A percentile compares a stretch with the other conserved stretches of the same genome.
phyloP scores from a whole-genome alignment of 2,329 filamentous ascomycete species.

The Achaetomium macrosporum region DNA sequence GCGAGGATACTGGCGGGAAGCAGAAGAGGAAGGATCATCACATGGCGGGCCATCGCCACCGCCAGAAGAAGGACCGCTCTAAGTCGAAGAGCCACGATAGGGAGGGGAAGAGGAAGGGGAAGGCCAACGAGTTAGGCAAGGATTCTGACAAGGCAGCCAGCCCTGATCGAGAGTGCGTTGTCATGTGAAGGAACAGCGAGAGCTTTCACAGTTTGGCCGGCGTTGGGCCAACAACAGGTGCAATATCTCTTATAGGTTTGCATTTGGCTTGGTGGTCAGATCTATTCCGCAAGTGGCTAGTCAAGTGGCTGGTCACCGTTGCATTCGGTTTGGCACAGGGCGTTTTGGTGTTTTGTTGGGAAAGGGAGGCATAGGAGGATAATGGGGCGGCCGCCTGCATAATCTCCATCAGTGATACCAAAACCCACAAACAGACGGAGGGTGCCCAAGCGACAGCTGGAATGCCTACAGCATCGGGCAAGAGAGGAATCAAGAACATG shows the following conservation, averaged over 20 bases:
- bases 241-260: background rate
- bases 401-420: too few relatives aligned
- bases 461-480: too few relatives aligned
- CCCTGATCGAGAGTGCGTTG: slow-evolving; percentile 24
- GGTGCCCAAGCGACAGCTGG: too few relatives aligned
- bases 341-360: too few relatives aligned
- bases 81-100: slow-evolving; percentile 36
- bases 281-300: too few relatives aligned
- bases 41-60: slow-evolving; percentile 19
- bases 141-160: slow-evolving; percentile 11
- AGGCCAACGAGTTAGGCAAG: slow-evolving; percentile 13
- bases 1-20: slow-evolving; percentile 16
- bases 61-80: slow-evolving; percentile 30
- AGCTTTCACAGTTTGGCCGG: background rate
- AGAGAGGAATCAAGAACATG: too few relatives aligned
- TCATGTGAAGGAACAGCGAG: slow-evolving; percentile 21
- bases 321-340: too few relatives aligned
- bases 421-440: too few relatives aligned
- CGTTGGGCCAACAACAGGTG: background rate
- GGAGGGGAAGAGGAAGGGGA: slow-evolving; percentile 32
- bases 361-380: too few relatives aligned
- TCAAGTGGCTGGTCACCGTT: too few relatives aligned
- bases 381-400: too few relatives aligned
- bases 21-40: slow-evolving; percentile 9
- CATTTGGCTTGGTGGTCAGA: too few relatives aligned